phyloP scores from a whole-genome alignment of 1,139 yeast species.

The Candida sanyaensis region DNA sequence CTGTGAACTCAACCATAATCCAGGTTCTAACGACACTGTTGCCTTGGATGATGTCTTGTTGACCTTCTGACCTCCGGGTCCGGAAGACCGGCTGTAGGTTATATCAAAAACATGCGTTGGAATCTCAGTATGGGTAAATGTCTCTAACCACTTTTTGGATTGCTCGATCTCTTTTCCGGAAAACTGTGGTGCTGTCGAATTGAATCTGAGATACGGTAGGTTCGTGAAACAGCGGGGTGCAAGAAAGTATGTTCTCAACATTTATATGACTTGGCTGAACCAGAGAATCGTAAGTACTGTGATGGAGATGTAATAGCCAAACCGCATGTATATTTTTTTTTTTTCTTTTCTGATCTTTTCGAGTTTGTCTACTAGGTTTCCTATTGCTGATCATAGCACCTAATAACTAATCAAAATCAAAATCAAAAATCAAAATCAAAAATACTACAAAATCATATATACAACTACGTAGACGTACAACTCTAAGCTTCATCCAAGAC shows the following conservation, averaged over 20 bases:
- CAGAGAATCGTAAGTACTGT: neutral
- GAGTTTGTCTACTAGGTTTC: neutral
- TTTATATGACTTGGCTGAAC: neutral
- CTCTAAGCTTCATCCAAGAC: conserved; percentile 31
- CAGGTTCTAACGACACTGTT: conserved; percentile 53
- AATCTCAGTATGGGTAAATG: conserved; percentile 32
- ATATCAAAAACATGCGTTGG: conserved; percentile 55
- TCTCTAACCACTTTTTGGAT: conserved; percentile 49
- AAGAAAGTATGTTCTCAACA: neutral
- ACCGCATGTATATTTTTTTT: neutral
- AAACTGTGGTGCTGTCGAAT: neutral
- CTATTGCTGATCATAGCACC: no score
- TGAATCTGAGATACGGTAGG: neutral
- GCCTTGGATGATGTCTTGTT: conserved; percentile 85
- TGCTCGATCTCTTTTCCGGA: conserved; percentile 23
- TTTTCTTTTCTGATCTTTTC: neutral
- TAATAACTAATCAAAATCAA: neutral
- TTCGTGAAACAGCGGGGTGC: neutral
- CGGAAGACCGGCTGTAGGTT: conserved; percentile 73
- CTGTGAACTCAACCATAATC: conserved; percentile 49
- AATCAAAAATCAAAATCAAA: neutral
- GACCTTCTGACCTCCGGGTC: conserved; percentile 96
- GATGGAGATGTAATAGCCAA: no score
- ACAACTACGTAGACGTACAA: neutral
- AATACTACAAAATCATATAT: neutral